Conservation (phyloP, 1,284 basidiomycete genomes). For the Leucoagaricus sp. region DNA sequence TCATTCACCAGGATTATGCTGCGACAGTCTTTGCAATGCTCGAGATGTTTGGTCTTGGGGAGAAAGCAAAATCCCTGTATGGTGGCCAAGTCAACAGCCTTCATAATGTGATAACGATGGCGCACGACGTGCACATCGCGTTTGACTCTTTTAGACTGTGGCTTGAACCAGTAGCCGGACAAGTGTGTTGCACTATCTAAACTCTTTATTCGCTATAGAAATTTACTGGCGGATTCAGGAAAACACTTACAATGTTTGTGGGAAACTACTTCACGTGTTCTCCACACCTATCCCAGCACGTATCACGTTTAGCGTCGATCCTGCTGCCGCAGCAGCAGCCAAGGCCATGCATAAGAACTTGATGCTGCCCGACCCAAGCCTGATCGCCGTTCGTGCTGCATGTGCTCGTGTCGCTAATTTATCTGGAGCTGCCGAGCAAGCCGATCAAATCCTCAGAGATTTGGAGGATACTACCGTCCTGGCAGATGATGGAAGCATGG, state of each 20-base stretch:
- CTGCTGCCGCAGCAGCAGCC: constrained; percentile 16
- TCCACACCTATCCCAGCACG: not conserved
- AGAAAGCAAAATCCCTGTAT: constrained; percentile 15
- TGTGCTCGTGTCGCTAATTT: constrained; percentile 28
- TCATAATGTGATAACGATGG: constrained; percentile 18
- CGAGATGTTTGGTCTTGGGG: constrained; percentile 17
- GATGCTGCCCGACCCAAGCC: constrained; percentile 19
- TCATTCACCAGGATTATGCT: constrained; percentile 14
- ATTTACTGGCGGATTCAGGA: constrained; percentile 8
- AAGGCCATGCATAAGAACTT: constrained; percentile 6
- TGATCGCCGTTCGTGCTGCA: constrained; percentile 26
- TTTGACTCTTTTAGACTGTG: constrained; percentile 18
- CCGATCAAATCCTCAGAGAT: constrained; percentile 21
- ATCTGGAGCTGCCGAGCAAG: constrained; percentile 26
- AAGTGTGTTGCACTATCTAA: constrained; percentile 12
- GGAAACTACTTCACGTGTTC: not conserved
- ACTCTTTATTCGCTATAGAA: constrained; percentile 3
- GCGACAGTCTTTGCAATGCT: constrained; percentile 17
- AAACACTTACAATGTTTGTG: constrained; percentile 18
- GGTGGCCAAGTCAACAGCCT: constrained; percentile 16
- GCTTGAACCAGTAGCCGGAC: constrained; percentile 15
- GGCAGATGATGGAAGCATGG: constrained; percentile 21
- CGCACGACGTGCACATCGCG: not conserved
- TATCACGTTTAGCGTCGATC: constrained; percentile 19
- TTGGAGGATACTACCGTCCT: constrained; percentile 21